Evolutionary conservation across 2,329 filamentous ascomycete genomes (phyloP).

Genomic region (Monosporascus sp.): DNA sequence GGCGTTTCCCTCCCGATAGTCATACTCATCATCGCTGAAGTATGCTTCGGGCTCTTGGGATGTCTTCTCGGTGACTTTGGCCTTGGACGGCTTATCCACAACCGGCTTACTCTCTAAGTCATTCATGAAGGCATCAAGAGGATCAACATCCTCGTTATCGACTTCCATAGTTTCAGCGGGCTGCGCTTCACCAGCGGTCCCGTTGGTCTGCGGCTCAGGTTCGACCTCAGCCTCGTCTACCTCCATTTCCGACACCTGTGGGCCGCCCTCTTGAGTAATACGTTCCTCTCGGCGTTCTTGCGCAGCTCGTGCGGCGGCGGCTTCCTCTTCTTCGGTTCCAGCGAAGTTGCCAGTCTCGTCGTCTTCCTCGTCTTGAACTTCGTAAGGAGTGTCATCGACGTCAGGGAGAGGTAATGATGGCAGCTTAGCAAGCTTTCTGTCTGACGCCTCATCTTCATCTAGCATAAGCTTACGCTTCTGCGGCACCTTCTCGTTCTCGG

Average conservation of each 20-base stretch:
- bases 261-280: constrained; percentile 45
- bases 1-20: constrained; percentile 43
- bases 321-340: constrained; percentile 80
- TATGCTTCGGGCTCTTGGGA: constrained; percentile 74
- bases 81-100: constrained; percentile 22
- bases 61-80: constrained; percentile 38
- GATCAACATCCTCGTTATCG: constrained; percentile 71
- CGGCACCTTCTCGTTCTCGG: constrained; percentile 61
- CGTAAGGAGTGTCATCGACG: constrained; percentile 55
- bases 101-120: constrained; percentile 47
- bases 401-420: constrained; percentile 69
- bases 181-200: constrained; percentile 13
- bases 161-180: constrained; percentile 50
- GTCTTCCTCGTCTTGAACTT: constrained; percentile 56
- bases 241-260: constrained; percentile 42
- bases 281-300: constrained; percentile 78
- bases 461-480: constrained; percentile 75
- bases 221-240: constrained; percentile 27
- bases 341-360: constrained; percentile 73
- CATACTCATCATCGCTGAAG: constrained; percentile 79
- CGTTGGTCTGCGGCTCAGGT: constrained; percentile 17
- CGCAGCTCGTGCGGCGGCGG: constrained; percentile 77
- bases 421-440: constrained; percentile 86
- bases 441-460: constrained; percentile 80
- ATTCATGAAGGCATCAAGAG: constrained; percentile 96